These are phyloP conservation scores for Martiniozyma asiatica DNA, from an alignment of 1,139 yeast genomes.

Conservation along the genomic window DNA sequence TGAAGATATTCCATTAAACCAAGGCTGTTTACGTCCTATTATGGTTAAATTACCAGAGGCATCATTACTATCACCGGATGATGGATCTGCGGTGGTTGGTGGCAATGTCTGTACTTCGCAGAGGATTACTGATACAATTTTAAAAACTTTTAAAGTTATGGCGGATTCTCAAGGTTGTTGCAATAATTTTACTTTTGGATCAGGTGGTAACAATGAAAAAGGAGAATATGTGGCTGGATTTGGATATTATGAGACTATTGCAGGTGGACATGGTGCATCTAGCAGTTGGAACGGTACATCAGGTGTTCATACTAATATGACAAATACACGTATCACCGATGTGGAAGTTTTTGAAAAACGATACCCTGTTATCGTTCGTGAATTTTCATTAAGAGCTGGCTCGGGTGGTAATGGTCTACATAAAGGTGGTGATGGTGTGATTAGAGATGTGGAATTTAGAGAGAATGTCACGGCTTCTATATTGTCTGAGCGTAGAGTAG, in stretches of 20 bases:
- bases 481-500: constrained; percentile 26
- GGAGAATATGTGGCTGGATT: constrained; percentile 28
- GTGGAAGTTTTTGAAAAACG: constrained; percentile 28
- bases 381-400: constrained; percentile 21
- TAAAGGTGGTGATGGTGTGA: constrained; percentile 27
- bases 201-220: constrained; percentile 26
- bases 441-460: constrained; percentile 27
- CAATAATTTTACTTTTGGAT: constrained; percentile 35
- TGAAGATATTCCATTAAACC: constrained; percentile 34
- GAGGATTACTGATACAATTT: constrained; percentile 30
- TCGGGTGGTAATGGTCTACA: constrained; percentile 25
- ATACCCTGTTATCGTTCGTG: constrained; percentile 26
- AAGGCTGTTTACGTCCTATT: constrained; percentile 34
- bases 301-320: constrained; percentile 37
- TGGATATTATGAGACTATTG: constrained; percentile 38
- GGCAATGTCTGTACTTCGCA: constrained; percentile 40
- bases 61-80: constrained; percentile 29
- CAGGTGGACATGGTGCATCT: constrained; percentile 36
- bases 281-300: constrained; percentile 25
- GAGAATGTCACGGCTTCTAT: constrained; percentile 25
- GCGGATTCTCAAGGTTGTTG: constrained; percentile 35
- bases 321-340: constrained; percentile 30
- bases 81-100: constrained; percentile 35
- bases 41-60: constrained; percentile 28
- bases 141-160: constrained; percentile 31